These are phyloP conservation scores for Hirsutella minnesotensis DNA, from an alignment of 2,329 filamentous ascomycete genomes.

Conservation along the genomic window DNA sequence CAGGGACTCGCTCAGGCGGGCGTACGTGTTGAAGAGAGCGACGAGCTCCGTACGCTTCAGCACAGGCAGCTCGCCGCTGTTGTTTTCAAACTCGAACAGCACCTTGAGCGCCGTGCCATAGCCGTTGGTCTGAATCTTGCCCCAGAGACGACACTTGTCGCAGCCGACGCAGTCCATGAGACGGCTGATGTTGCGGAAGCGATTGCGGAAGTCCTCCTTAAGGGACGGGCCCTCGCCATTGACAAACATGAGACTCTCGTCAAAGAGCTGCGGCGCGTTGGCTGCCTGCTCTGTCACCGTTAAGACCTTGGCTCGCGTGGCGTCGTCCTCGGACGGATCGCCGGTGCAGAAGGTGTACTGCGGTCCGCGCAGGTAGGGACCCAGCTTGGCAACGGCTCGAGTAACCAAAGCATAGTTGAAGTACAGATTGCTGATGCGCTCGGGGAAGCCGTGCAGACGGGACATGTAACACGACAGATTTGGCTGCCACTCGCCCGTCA, in stretches of 20 bases:
- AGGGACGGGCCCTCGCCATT: slow-evolving; percentile 61
- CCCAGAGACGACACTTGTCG: slow-evolving; percentile 97
- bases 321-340: slow-evolving; percentile 64
- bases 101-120: slow-evolving; percentile 94
- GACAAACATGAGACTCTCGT: slow-evolving; percentile 92
- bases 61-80: slow-evolving; percentile 50
- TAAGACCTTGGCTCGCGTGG: slow-evolving; percentile 74
- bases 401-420: slow-evolving; percentile 98
- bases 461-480: slow-evolving; percentile 82
- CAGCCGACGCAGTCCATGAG: slow-evolving; percentile 98
- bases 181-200: slow-evolving; percentile 91
- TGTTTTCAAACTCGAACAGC: slow-evolving; percentile 80
- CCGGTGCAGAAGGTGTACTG: slow-evolving; percentile 88
- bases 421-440: slow-evolving; percentile 93
- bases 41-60: slow-evolving; percentile 87
- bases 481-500: slow-evolving; percentile 83
- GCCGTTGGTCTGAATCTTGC: slow-evolving; percentile 88
- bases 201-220: slow-evolving; percentile 94
- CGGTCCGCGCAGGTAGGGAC: slow-evolving; percentile 54
- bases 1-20: slow-evolving; percentile 72
- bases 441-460: slow-evolving; percentile 73
- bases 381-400: slow-evolving; percentile 81
- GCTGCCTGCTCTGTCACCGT: slow-evolving; percentile 60
- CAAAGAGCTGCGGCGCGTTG: slow-evolving; percentile 70
- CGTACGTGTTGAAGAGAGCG: slow-evolving; percentile 87